Evolutionary conservation across 768 basidiomycete genomes (phyloP).

Genomic region (Ephemerocybe angulata): DNA sequence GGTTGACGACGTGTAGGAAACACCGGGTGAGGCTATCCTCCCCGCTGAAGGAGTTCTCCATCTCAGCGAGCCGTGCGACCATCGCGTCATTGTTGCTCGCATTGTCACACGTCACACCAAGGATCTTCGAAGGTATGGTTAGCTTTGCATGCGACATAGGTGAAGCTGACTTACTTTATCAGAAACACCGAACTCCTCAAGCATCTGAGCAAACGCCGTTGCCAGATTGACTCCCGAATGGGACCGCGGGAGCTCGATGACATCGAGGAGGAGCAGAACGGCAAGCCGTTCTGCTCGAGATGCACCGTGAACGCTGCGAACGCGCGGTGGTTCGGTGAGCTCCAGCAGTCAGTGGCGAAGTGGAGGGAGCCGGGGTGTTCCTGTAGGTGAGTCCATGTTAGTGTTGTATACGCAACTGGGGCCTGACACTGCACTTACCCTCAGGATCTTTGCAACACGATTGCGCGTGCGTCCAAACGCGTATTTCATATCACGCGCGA

Average conservation of each 20-base stretch:
- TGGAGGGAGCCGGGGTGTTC: not conserved
- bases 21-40: conserved; percentile 26
- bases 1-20: conserved; percentile 36
- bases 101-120: conserved; percentile 33
- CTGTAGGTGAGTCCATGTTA: not conserved
- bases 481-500: not conserved
- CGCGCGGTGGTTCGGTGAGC: conserved; percentile 32
- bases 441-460: not conserved
- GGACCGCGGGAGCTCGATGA: conserved; percentile 33
- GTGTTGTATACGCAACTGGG: not conserved
- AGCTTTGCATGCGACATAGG: conserved; percentile 2
- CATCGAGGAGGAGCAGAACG: conserved; percentile 30
- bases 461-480: not conserved
- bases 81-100: conserved; percentile 32
- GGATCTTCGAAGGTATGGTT: conserved; percentile 16
- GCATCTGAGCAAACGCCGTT: conserved; percentile 25
- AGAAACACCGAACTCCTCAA: conserved; percentile 11
- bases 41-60: conserved; percentile 20
- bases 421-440: not conserved
- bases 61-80: conserved; percentile 21
- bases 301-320: conserved; percentile 31
- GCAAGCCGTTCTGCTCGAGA: conserved; percentile 26
- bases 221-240: conserved; percentile 35
- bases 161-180: not conserved
- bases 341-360: conserved; percentile 32